Conservation (phyloP, 139 green algal species). For the Picochlorum sp. region DNA sequence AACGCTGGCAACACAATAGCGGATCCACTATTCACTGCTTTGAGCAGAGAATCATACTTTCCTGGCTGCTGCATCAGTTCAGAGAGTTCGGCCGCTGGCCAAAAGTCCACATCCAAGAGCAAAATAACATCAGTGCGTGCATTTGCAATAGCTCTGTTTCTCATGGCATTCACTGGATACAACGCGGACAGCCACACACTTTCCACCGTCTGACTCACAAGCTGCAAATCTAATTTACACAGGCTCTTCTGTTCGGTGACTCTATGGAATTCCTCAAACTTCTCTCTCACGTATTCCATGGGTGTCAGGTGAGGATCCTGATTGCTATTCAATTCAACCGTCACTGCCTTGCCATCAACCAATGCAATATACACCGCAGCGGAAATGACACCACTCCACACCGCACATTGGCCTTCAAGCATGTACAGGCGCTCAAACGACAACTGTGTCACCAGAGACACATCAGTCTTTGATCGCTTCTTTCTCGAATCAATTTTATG, state of each 20-base stretch:
- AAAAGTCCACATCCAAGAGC: slow-evolving; percentile 41
- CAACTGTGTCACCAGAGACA: slow-evolving; percentile 38
- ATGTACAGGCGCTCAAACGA: slow-evolving; percentile 40
- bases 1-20: slow-evolving; percentile 37
- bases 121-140: slow-evolving; percentile 32
- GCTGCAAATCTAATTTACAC: slow-evolving; percentile 37
- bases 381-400: slow-evolving; percentile 42
- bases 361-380: slow-evolving; percentile 42
- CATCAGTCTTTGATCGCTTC: slow-evolving; percentile 15
- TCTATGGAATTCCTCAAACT: slow-evolving; percentile 36
- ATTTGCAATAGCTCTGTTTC: slow-evolving; percentile 33
- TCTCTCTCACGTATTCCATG: slow-evolving; percentile 13
- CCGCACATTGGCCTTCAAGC: slow-evolving; percentile 42
- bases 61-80: slow-evolving; percentile 27
- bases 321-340: slow-evolving; percentile 33
- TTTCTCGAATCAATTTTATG: slow-evolving; percentile 16
- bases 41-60: slow-evolving; percentile 26
- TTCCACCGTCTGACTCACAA: slow-evolving; percentile 32
- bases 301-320: slow-evolving; percentile 30
- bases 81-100: slow-evolving; percentile 25
- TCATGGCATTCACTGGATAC: slow-evolving; percentile 39
- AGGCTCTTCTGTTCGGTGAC: slow-evolving; percentile 28
- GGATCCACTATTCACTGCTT: slow-evolving; percentile 1
- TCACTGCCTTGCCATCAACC: slow-evolving; percentile 26
- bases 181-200: slow-evolving; percentile 31